Percentiles rank a stretch among this genome's conserved stretches.
Conservation (phyloP, 257 asterid genomes). For the Nicotiana undulata region DNA sequence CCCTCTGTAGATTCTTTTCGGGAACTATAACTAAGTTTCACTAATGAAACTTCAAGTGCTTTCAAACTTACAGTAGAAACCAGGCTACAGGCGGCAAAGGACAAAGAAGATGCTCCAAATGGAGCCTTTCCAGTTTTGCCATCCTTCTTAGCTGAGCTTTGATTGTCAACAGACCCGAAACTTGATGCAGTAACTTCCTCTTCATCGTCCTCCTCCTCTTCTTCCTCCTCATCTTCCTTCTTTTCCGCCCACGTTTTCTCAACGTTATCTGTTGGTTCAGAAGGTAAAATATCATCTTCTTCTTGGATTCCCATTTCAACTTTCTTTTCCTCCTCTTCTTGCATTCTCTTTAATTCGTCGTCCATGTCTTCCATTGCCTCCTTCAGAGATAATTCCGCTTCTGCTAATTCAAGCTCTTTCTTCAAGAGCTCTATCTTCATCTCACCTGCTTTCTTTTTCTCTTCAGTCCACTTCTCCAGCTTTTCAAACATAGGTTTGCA, state of each 20-base stretch:
- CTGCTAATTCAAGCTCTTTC: slow-evolving; percentile 55
- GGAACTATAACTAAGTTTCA: not conserved
- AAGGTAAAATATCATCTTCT: slow-evolving; percentile 29
- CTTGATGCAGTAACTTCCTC: slow-evolving; percentile 61
- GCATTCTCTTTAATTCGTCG: slow-evolving; percentile 51
- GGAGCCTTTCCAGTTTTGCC: slow-evolving; percentile 53
- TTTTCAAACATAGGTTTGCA: slow-evolving; percentile 28
- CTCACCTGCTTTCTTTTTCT: slow-evolving; percentile 48
- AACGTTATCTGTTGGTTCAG: slow-evolving; percentile 27
- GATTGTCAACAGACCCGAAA: slow-evolving; percentile 63
- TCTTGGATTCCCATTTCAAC: slow-evolving; percentile 33
- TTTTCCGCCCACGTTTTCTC: slow-evolving; percentile 28
- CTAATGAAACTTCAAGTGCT: not conserved
- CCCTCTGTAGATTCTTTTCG: not conserved
- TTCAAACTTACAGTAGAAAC: slow-evolving; percentile 43
- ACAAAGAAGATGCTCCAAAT: slow-evolving; percentile 74
- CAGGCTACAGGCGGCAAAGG: slow-evolving; percentile 44
- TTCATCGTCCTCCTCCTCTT: slow-evolving; percentile 28
- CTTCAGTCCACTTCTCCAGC: slow-evolving; percentile 62
- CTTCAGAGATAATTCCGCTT: slow-evolving; percentile 66
- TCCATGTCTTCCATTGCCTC: slow-evolving; percentile 79
- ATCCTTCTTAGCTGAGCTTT: slow-evolving; percentile 28
- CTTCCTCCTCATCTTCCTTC: slow-evolving; percentile 52
- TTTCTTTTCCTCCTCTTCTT: slow-evolving; percentile 72
- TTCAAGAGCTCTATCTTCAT: slow-evolving; percentile 33